Percentiles rank a stretch among this genome's conserved stretches.
Evolutionary conservation across 2,329 filamentous ascomycete species (phyloP).

Genomic region (Coleophoma cylindrospora): DNA sequence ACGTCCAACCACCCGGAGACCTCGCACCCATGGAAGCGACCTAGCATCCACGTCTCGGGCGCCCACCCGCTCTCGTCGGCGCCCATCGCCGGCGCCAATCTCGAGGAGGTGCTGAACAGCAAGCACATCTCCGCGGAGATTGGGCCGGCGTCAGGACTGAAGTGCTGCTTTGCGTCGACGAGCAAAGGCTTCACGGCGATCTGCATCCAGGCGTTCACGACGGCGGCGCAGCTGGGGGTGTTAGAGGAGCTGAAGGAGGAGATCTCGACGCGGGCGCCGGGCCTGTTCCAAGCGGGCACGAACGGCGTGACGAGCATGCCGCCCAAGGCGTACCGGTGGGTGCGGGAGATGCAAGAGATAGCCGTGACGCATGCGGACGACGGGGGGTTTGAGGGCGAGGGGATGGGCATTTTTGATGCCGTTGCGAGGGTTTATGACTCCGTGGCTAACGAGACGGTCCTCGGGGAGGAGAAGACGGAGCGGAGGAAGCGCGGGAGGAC

Average conservation of each 20-base stretch:
- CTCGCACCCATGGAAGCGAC: slow-evolving; percentile 29
- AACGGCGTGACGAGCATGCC: slow-evolving; percentile 54
- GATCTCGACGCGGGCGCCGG: slow-evolving; percentile 44
- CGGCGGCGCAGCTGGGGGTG: slow-evolving; percentile 59
- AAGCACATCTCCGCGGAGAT: slow-evolving; percentile 43
- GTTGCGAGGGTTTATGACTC: slow-evolving; percentile 56
- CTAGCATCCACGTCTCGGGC: slow-evolving; percentile 43
- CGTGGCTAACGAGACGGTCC: slow-evolving; percentile 56
- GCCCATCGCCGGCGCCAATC: slow-evolving; percentile 32
- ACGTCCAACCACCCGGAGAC: slow-evolving; percentile 56
- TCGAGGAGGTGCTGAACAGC: slow-evolving; percentile 40
- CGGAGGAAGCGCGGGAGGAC: slow-evolving; percentile 50
- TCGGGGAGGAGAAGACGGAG: slow-evolving; percentile 54
- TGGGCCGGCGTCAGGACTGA: slow-evolving; percentile 54
- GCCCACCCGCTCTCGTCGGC: slow-evolving; percentile 31
- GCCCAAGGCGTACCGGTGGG: slow-evolving; percentile 74
- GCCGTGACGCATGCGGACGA: slow-evolving; percentile 58
- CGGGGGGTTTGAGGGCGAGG: slow-evolving; percentile 49
- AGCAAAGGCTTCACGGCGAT: slow-evolving; percentile 64
- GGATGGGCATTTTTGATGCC: slow-evolving; percentile 46
- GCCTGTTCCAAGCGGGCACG: slow-evolving; percentile 39
- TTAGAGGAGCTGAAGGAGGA: slow-evolving; percentile 52
- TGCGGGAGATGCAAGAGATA: slow-evolving; percentile 74
- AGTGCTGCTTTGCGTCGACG: slow-evolving; percentile 61
- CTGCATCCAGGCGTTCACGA: slow-evolving; percentile 66